Evolutionary conservation across 1,284 basidiomycete species (phyloP).

Genomic region (Nidula niveotomentosa): DNA sequence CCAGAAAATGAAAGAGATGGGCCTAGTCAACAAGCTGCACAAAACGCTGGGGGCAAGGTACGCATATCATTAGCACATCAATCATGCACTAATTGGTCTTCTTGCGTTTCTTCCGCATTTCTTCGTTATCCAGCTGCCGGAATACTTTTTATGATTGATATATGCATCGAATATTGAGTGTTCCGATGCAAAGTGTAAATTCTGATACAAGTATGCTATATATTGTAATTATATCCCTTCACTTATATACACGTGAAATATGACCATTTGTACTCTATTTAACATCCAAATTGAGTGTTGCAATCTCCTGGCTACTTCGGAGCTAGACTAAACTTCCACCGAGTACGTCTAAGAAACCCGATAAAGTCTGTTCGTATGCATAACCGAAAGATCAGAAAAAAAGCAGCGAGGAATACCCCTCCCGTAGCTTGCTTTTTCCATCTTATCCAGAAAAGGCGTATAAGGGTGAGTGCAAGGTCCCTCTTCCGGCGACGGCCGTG

Average conservation of each 20-base stretch:
- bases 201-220: neutral
- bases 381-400: too few relatives aligned
- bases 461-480: constrained; percentile 67
- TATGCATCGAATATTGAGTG: neutral
- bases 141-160: constrained; percentile 61
- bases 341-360: too few relatives aligned
- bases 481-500: constrained; percentile 69
- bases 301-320: too few relatives aligned
- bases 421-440: constrained; percentile 48
- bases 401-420: too few relatives aligned
- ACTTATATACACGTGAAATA: too few relatives aligned
- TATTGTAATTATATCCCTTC: neutral
- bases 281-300: too few relatives aligned
- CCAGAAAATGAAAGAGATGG: constrained; percentile 95
- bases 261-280: too few relatives aligned
- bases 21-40: constrained; percentile 69
- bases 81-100: too few relatives aligned
- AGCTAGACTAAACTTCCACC: too few relatives aligned
- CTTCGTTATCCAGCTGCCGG: constrained; percentile 64
- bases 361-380: too few relatives aligned
- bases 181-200: neutral
- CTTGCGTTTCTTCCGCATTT: too few relatives aligned
- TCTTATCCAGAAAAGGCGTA: constrained; percentile 62
- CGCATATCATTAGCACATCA: too few relatives aligned
- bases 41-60: constrained; percentile 71